Conservation (phyloP, 83 land plant species). For the Thuja plicata region DNA sequence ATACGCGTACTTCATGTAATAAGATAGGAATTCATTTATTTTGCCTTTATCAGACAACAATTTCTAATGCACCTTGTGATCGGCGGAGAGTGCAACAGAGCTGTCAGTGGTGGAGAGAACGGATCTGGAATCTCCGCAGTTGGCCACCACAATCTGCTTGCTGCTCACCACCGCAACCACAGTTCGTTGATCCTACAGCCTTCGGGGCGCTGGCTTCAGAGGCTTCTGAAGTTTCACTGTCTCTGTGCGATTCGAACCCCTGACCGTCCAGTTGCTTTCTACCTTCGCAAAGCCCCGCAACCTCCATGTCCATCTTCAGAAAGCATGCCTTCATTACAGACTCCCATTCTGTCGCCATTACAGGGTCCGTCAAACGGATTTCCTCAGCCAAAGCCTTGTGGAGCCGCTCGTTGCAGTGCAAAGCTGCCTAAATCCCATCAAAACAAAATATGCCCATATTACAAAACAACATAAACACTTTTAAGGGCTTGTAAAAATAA, state of each 20-base stretch:
- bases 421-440: slow-evolving; percentile 45
- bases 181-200: slow-evolving; percentile 66
- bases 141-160: slow-evolving; percentile 52
- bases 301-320: slow-evolving; percentile 47
- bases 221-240: background rate
- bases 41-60: background rate
- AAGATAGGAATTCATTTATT: background rate
- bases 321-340: slow-evolving; percentile 41
- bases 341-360: slow-evolving; percentile 22
- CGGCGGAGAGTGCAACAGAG: slow-evolving; percentile 51
- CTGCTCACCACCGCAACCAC: slow-evolving; percentile 53
- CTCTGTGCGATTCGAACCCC: background rate
- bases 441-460: background rate
- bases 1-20: background rate
- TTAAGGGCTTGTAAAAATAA: background rate
- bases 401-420: slow-evolving; percentile 41
- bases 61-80: slow-evolving; percentile 43
- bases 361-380: background rate
- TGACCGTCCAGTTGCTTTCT: background rate
- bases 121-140: slow-evolving; percentile 75
- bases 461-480: too few relatives aligned
- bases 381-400: slow-evolving; percentile 44
- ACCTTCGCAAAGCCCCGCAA: background rate
- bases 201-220: background rate
- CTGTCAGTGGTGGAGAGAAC: slow-evolving; percentile 51